Conservation (phyloP, 352 stramenopile genomes). For the Globisporangium paroecandrum region DNA sequence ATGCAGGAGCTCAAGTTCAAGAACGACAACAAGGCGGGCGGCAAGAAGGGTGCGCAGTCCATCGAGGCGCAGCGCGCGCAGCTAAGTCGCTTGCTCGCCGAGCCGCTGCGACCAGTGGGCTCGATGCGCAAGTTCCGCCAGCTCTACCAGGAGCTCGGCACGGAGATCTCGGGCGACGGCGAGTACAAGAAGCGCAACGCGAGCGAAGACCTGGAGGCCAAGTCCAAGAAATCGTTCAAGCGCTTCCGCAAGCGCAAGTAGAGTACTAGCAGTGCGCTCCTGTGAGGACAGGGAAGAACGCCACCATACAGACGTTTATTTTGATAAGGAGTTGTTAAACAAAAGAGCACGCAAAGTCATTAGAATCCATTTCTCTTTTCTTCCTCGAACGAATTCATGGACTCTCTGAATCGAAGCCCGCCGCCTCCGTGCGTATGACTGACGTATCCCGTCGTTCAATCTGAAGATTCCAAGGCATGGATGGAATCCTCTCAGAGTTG, state of each 20-base stretch:
- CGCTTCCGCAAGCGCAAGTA: conserved; percentile 54
- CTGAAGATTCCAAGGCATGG: no score
- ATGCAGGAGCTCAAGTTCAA: conserved; percentile 65
- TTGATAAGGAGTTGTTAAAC: neutral
- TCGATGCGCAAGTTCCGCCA: conserved; percentile 80
- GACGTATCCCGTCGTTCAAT: no score
- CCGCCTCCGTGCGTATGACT: no score
- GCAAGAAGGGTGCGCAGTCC: conserved; percentile 32
- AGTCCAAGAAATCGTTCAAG: conserved; percentile 83
- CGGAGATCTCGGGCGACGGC: conserved; percentile 52
- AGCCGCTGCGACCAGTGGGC: conserved; percentile 70
- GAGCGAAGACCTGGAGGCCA: conserved; percentile 61
- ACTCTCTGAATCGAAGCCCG: no score
- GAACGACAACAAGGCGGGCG: conserved; percentile 46
- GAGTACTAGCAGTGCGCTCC: neutral
- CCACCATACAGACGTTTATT: neutral
- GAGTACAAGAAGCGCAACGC: conserved; percentile 80
- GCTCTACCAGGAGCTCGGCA: conserved; percentile 74
- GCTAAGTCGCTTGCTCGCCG: conserved; percentile 51
- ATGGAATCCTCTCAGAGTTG: no score
- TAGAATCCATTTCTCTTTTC: neutral
- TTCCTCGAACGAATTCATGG: neutral
- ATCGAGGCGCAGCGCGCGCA: conserved; percentile 54
- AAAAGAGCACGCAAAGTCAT: neutral
- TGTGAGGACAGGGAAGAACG: neutral